Evolutionary conservation across 176 grass and related monocot species (phyloP).

Genomic region (Oryza meridionalis): DNA sequence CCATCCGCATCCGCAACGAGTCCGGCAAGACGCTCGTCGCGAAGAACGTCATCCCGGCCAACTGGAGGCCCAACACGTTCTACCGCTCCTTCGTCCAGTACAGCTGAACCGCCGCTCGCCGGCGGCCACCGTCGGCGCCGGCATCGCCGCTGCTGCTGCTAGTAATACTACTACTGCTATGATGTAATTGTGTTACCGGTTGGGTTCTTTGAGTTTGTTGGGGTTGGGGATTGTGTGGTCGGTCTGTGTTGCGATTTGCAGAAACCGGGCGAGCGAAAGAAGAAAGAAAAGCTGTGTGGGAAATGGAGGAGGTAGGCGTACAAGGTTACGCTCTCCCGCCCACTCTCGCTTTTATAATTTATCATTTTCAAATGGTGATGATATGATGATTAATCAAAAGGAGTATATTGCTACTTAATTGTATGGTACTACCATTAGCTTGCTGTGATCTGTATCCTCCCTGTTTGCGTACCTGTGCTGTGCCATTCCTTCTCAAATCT

Average conservation of each 20-base stretch:
- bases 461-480: not conserved
- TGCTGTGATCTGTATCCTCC: not conserved
- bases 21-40: constrained; percentile 77
- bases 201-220: too few species aligned
- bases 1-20: constrained; percentile 75
- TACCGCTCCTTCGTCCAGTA: constrained; percentile 92
- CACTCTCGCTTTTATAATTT: constrained; percentile 52
- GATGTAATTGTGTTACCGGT: constrained; percentile 9
- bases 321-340: constrained; percentile 67
- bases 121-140: not conserved
- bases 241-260: not conserved
- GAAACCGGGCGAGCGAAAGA: not conserved
- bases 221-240: constrained; percentile 4
- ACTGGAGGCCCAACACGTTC: constrained; percentile 74
- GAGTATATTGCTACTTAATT: constrained; percentile 26
- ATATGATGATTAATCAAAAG: constrained; percentile 51
- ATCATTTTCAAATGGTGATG: constrained; percentile 8
- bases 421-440: not conserved
- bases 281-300: constrained; percentile 41
- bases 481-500: not conserved
- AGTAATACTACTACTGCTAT: not conserved
- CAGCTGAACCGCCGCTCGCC: constrained; percentile 27
- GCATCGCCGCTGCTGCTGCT: not conserved
- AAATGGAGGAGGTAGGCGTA: constrained; percentile 70
- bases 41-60: constrained; percentile 62